These are phyloP conservation scores for Vaccinium corymbosum DNA, from an alignment of 148 eudicot species.

Conservation along the genomic window DNA sequence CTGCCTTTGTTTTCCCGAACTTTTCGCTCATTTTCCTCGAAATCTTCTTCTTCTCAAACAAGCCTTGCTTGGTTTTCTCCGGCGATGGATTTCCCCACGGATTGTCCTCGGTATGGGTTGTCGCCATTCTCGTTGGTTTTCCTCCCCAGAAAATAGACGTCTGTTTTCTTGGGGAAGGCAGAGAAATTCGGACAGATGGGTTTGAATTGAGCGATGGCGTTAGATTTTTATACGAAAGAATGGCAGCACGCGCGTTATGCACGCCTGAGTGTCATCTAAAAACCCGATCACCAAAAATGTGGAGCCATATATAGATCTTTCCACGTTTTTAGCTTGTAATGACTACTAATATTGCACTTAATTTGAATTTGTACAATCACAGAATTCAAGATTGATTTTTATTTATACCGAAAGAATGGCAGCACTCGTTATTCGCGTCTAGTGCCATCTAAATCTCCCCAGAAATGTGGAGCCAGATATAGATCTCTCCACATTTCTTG, in stretches of 20 bases:
- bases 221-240: neutral
- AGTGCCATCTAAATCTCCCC: no score
- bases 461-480: neutral
- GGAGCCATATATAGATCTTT: no score
- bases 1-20: constrained; percentile 30
- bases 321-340: no score
- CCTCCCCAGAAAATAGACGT: neutral
- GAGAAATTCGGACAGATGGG: neutral
- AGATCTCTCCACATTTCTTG: neutral
- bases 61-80: neutral
- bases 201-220: neutral
- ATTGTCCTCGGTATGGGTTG: neutral
- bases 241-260: neutral
- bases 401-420: neutral
- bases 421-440: no score
- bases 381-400: no score
- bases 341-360: no score
- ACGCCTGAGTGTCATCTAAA: neutral
- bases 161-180: constrained; percentile 1
- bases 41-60: constrained; percentile 13
- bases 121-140: neutral
- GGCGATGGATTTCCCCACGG: neutral
- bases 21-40: constrained; percentile 27
- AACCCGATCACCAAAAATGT: no score
- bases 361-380: no score